These are phyloP conservation scores for Pythium vanterpoolii DNA, from an alignment of 352 stramenopile genomes.

Conservation along the genomic window DNA sequence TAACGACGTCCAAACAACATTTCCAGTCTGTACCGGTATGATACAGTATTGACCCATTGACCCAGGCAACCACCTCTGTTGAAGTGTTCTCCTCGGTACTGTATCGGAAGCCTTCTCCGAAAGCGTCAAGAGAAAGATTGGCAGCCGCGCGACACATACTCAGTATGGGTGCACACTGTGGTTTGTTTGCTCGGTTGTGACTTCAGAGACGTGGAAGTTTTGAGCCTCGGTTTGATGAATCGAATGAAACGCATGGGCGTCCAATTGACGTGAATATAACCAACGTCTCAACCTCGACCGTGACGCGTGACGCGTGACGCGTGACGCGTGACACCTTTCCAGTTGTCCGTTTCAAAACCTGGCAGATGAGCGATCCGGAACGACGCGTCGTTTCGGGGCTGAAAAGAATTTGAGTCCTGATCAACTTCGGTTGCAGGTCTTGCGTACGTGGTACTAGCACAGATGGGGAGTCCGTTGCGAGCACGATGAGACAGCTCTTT, in stretches of 20 bases:
- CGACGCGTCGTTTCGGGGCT: background rate
- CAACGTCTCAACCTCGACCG: background rate
- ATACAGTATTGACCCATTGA: too few relatives aligned
- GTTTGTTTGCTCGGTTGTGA: background rate
- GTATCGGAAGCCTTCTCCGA: background rate
- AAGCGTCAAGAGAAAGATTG: background rate
- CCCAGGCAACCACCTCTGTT: too few relatives aligned
- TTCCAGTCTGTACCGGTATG: too few relatives aligned
- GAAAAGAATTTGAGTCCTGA: background rate
- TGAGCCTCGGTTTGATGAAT: background rate
- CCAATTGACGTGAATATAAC: background rate
- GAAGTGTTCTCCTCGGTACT: too few relatives aligned
- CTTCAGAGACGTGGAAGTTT: background rate
- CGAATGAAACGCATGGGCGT: background rate
- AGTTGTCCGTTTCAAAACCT: background rate
- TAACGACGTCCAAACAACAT: background rate
- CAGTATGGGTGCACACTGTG: too few relatives aligned
- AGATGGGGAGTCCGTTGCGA: too few relatives aligned
- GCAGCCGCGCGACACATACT: too few relatives aligned
- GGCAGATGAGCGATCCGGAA: background rate
- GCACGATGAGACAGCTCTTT: too few relatives aligned
- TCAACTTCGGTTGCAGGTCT: too few relatives aligned
- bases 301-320: background rate
- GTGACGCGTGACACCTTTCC: background rate
- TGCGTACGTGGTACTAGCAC: too few relatives aligned